A percentile compares a stretch with the other conserved stretches of the same genome.
Evolutionary conservation across 1,139 yeast genomes (phyloP).

Genomic region (Lodderomyces elongisporus): DNA sequence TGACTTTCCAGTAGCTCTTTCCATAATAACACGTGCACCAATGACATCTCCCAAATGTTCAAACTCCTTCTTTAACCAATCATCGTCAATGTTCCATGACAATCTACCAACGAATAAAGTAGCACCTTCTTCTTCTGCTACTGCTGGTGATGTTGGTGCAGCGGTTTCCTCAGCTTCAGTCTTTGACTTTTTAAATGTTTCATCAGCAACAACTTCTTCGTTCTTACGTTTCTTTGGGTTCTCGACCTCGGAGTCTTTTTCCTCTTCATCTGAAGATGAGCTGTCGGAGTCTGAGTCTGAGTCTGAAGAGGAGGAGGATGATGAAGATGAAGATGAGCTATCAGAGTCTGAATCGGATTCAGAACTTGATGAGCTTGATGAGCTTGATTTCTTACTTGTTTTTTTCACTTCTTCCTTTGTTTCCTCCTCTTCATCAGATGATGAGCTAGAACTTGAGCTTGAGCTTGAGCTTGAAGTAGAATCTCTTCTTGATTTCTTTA

Average conservation of each 20-base stretch:
- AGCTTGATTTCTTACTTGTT: constrained; percentile 8
- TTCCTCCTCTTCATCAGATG: constrained; percentile 15
- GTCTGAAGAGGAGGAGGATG: constrained; percentile 16
- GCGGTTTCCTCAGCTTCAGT: constrained; percentile 30
- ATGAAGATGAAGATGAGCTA: neutral
- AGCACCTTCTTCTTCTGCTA: constrained; percentile 63
- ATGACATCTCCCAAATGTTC: constrained; percentile 76
- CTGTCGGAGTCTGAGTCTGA: constrained; percentile 20
- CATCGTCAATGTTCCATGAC: constrained; percentile 96
- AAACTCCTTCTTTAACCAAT: constrained; percentile 85
- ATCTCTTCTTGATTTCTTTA: neutral
- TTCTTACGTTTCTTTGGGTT: constrained; percentile 5
- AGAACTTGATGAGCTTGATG: constrained; percentile 5
- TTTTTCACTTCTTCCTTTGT: constrained; percentile 18
- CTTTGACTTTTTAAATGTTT: constrained; percentile 27
- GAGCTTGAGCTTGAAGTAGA: constrained; percentile 6
- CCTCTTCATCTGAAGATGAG: constrained; percentile 22
- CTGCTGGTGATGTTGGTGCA: too few relatives aligned
- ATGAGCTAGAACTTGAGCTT: constrained; percentile 17
- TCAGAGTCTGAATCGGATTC: constrained; percentile 16
- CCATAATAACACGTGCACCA: constrained; percentile 89
- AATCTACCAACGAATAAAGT: constrained; percentile 95
- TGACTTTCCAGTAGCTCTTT: constrained; percentile 87
- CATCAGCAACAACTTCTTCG: constrained; percentile 10
- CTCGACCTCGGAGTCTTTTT: constrained; percentile 9